phyloP scores from a whole-genome alignment of 2,329 filamentous ascomycete genomes.

The Arthroderma sp. region DNA sequence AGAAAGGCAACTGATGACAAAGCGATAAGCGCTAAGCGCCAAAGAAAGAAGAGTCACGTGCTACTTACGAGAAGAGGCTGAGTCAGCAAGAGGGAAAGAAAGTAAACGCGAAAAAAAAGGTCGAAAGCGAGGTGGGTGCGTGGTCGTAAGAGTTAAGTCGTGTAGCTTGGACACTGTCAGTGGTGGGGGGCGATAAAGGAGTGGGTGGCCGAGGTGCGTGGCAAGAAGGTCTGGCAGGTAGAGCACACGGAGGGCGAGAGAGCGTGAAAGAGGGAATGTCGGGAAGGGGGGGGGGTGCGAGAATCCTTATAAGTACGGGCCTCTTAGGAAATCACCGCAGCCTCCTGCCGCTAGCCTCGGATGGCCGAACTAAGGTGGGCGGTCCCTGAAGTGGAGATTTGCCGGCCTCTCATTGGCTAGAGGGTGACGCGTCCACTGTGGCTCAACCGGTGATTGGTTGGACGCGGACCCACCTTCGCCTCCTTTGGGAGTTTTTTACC shows the following conservation, averaged over 20 bases:
- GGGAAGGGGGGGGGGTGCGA: slow-evolving; percentile 27
- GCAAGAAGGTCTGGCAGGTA: slow-evolving; percentile 11
- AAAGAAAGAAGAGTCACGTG: too few relatives aligned
- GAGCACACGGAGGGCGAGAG: slow-evolving; percentile 13
- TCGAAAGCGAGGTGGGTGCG: slow-evolving; percentile 2
- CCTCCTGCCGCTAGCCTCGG: slow-evolving; percentile 28
- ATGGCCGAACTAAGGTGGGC: slow-evolving; percentile 25
- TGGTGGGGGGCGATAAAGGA: neutral
- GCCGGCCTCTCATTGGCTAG: slow-evolving; percentile 22
- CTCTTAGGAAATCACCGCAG: slow-evolving; percentile 21
- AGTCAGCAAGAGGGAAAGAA: too few relatives aligned
- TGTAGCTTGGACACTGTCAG: too few relatives aligned
- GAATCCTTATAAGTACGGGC: slow-evolving; percentile 33
- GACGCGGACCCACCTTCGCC: slow-evolving; percentile 13
- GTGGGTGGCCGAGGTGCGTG: slow-evolving; percentile 9
- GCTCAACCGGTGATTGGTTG: slow-evolving; percentile 18
- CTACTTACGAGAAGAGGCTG: too few relatives aligned
- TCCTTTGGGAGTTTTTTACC: slow-evolving; percentile 2
- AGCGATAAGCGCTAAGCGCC: too few relatives aligned
- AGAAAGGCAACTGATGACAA: too few relatives aligned
- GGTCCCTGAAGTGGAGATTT: slow-evolving; percentile 25
- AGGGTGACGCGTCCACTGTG: slow-evolving; percentile 19
- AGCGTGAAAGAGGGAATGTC: slow-evolving; percentile 27
- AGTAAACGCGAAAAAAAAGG: too few relatives aligned
- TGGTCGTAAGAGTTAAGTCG: too few relatives aligned